Conservation (phyloP, 768 basidiomycete species). For the Pulveroboletus sp. region DNA sequence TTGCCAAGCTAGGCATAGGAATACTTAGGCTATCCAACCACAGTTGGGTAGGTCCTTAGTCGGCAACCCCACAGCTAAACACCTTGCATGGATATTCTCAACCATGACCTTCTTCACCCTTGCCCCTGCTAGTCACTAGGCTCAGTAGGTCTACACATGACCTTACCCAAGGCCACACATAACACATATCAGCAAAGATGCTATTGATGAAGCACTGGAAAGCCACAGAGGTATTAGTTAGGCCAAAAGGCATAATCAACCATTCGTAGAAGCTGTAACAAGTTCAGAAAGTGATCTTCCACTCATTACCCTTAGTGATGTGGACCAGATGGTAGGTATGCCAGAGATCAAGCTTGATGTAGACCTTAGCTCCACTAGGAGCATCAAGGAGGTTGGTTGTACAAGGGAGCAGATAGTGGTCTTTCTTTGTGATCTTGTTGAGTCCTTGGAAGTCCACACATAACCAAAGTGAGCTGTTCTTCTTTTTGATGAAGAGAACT, state of each 20-base stretch:
- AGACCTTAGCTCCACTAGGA: not conserved
- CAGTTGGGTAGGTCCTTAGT: too few species aligned
- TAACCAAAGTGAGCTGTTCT: conserved; percentile 15
- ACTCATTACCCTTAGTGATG: not conserved
- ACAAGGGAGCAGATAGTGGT: conserved; percentile 31
- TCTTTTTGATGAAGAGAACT: conserved; percentile 20
- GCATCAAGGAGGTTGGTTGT: not conserved
- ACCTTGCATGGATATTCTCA: too few species aligned
- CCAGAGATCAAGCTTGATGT: not conserved
- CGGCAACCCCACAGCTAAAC: too few species aligned
- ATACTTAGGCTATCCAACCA: too few species aligned
- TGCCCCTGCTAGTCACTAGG: too few species aligned
- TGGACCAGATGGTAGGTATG: not conserved
- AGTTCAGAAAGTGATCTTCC: conserved; percentile 32
- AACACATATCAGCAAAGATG: conserved; percentile 1
- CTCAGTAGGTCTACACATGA: too few species aligned
- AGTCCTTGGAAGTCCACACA: conserved; percentile 33
- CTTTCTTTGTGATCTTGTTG: conserved; percentile 30
- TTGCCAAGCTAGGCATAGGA: too few species aligned
- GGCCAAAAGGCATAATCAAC: conserved; percentile 1
- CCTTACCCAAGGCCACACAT: too few species aligned
- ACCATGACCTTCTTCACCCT: too few species aligned
- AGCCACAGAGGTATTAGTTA: conserved; percentile 8
- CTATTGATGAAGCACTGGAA: conserved; percentile 31
- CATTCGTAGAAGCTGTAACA: conserved; percentile 33